phyloP scores from a whole-genome alignment of 2,329 filamentous ascomycete genomes.

The Apiospora aurea region DNA sequence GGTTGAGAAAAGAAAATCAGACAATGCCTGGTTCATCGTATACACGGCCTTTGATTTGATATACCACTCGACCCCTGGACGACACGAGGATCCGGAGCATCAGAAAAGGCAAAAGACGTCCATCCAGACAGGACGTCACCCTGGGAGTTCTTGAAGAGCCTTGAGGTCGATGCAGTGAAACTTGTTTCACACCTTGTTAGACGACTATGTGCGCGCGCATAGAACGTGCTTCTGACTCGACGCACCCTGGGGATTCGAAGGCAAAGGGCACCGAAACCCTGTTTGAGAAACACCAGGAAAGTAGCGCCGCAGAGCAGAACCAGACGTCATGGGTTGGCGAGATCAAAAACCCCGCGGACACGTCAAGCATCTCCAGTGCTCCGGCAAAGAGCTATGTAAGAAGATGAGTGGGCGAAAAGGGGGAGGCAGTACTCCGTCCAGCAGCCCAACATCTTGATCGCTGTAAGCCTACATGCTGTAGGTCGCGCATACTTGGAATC shows the following conservation, averaged over 20 bases:
- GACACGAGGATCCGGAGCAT: neutral
- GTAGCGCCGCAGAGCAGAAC: neutral
- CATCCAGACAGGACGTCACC: neutral
- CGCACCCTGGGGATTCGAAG: neutral
- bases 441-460: neutral
- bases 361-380: neutral
- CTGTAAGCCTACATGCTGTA: neutral
- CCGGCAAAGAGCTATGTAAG: neutral
- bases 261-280: neutral
- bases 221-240: neutral
- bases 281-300: neutral
- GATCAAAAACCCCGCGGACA: neutral
- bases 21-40: neutral
- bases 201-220: neutral
- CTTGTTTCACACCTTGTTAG: neutral
- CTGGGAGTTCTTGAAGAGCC: neutral
- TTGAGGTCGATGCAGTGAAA: neutral
- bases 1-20: neutral
- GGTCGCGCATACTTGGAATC: neutral
- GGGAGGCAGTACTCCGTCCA: neutral
- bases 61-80: neutral
- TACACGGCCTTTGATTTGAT: neutral
- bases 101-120: slow-evolving; percentile 4
- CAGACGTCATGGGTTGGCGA: neutral
- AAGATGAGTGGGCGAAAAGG: neutral